These are phyloP conservation scores for Hibiscus mutabilis DNA, from an alignment of 345 rosid species.

Conservation along the genomic window DNA sequence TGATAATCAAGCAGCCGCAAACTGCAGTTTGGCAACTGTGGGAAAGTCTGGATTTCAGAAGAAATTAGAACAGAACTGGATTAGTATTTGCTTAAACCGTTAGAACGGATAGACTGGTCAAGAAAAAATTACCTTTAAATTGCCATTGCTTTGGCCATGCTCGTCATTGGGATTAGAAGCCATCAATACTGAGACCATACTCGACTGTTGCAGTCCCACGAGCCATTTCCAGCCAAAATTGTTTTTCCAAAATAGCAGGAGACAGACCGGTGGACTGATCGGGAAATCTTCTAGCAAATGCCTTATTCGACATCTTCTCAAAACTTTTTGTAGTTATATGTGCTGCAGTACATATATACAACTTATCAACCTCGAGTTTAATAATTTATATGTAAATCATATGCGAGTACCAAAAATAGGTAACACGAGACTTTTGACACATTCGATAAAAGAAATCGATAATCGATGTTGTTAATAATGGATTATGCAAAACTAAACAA, in stretches of 20 bases:
- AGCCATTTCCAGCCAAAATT: constrained; percentile 59
- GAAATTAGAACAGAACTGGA: neutral
- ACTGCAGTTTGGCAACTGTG: constrained; percentile 34
- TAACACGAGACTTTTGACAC: too few relatives aligned
- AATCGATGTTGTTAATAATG: too few relatives aligned
- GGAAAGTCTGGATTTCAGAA: constrained; percentile 33
- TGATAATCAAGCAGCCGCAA: constrained; percentile 35
- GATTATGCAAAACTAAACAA: constrained; percentile 7
- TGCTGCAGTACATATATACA: neutral
- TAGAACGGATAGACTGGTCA: neutral
- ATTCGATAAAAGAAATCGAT: too few relatives aligned
- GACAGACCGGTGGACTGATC: constrained; percentile 24
- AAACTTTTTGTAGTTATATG: neutral
- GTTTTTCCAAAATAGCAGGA: constrained; percentile 42
- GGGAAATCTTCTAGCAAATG: neutral
- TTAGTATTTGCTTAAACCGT: too few relatives aligned
- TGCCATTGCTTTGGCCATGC: constrained; percentile 56
- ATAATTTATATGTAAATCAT: too few relatives aligned
- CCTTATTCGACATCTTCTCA: constrained; percentile 1
- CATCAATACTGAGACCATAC: constrained; percentile 63
- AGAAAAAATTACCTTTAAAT: constrained; percentile 37
- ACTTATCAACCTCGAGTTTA: neutral
- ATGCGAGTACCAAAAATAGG: too few relatives aligned
- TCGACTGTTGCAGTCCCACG: constrained; percentile 44
- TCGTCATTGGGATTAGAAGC: constrained; percentile 42